A percentile compares a stretch with the other conserved stretches of the same genome.
phyloP scores from a whole-genome alignment of 306 rosid genomes.

The Trichosanthes cucumerina region DNA sequence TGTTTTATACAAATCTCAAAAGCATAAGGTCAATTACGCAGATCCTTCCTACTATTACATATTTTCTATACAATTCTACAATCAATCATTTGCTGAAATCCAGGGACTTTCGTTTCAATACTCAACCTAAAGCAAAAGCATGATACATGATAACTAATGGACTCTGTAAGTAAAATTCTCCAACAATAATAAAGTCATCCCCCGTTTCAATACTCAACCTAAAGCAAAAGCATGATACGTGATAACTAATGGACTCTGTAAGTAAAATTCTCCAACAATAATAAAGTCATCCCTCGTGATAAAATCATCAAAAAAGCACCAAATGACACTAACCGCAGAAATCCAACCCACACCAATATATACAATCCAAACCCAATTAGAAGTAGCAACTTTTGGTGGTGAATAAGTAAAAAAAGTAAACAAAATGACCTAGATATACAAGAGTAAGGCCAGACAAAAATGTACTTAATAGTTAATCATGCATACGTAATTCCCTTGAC shows the following conservation, averaged over 20 bases:
- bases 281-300: background rate
- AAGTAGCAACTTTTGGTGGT: background rate
- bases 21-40: background rate
- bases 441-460: background rate
- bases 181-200: background rate
- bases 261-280: background rate
- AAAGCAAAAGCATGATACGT: background rate
- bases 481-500: background rate
- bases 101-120: background rate
- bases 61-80: background rate
- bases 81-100: background rate
- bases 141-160: background rate
- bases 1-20: background rate
- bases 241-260: background rate
- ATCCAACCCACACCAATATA: background rate
- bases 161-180: background rate
- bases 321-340: background rate
- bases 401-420: background rate
- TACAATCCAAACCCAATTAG: background rate
- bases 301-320: background rate
- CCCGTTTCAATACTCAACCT: background rate
- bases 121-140: background rate
- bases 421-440: background rate
- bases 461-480: too few species aligned
- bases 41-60: background rate